These are phyloP conservation scores for Globisporangium lucens DNA, from an alignment of 352 stramenopile genomes.

Conservation along the genomic window DNA sequence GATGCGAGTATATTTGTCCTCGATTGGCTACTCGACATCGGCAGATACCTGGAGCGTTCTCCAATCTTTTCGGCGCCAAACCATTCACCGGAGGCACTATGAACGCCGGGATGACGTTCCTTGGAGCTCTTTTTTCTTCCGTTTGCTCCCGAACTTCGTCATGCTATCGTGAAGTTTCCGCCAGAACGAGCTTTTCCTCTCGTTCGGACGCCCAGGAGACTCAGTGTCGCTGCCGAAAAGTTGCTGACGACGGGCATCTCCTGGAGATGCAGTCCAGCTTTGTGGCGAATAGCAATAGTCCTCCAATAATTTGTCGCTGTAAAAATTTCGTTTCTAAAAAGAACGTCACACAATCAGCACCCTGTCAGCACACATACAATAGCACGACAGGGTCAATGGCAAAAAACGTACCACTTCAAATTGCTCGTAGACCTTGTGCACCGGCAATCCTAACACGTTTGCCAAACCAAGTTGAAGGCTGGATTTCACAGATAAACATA, in stretches of 20 bases:
- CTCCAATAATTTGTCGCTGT: conserved; percentile 80
- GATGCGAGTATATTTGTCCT: neutral
- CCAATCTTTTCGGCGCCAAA: neutral
- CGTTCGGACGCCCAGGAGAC: conserved; percentile 36
- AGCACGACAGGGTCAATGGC: neutral
- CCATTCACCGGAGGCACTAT: neutral
- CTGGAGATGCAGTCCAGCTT: conserved; percentile 79
- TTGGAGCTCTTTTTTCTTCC: conserved; percentile 38
- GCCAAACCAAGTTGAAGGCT: conserved; percentile 77
- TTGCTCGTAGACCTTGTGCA: conserved; percentile 65
- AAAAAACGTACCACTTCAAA: conserved; percentile 63
- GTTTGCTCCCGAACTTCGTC: conserved; percentile 57
- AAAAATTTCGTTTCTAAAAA: conserved; percentile 66
- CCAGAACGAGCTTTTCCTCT: conserved; percentile 60
- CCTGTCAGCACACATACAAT: neutral
- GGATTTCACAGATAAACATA: neutral
- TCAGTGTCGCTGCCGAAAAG: conserved; percentile 64
- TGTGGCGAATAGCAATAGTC: conserved; percentile 82
- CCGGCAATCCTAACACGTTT: conserved; percentile 61
- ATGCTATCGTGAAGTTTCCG: conserved; percentile 70
- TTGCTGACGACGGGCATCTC: conserved; percentile 61
- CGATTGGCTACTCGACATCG: neutral
- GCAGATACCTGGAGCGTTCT: neutral
- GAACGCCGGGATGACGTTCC: conserved; percentile 1
- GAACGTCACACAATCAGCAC: neutral